Evolutionary conservation across 2,329 filamentous ascomycete species (phyloP), one percentile per base, ranked within the genome.

Genomic region (Curvularia eragrostidis): DNA sequence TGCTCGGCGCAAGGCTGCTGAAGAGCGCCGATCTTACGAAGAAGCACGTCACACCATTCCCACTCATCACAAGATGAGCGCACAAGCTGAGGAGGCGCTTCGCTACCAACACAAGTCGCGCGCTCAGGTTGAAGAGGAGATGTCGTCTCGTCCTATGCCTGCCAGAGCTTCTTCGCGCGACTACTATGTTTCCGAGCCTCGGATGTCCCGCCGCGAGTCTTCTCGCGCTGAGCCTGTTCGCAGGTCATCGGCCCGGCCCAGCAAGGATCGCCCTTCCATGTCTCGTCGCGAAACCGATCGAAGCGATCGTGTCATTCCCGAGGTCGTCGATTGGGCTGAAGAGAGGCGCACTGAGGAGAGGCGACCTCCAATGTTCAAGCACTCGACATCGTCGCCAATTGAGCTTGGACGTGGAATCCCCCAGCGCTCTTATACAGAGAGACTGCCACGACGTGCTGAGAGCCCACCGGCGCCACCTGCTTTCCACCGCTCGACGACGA

Each of bases 401-500:
- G 73, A 73, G 39, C 54, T 71, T 18, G 66, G 65, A 28, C 66
- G 67, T 18, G 30, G 53, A 28, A 57, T 62, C 28, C 72, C 70
- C 15, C 66, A 70, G 48, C 75, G 75, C 54, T 69, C 75, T 3
- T 70, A 71, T 52, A 77, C 54, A 4, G 55, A 58, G 67, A 32
- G 53, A 68, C 30, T 60, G 58, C 60, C 66, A 42, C 72, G 70
- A 51, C 72, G 69, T 21, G 57, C 65, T 24, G 73, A 73, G 7
- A 67, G 68, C 15, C 74, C 73, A 52, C 75, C 30, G 13, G 19
- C 72, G 54, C 72, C 72, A 3, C 73, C 77, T 23, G 56, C 55
- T 34, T 69, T 81, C 43, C 74, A 68, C 48, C 79, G 80, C 56
- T 72, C 79, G 26, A 74, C 81, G 48, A 82, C 78, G 0, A 80